Conservation (phyloP, 257 asterid genomes). For the Eucommia ulmoides region DNA sequence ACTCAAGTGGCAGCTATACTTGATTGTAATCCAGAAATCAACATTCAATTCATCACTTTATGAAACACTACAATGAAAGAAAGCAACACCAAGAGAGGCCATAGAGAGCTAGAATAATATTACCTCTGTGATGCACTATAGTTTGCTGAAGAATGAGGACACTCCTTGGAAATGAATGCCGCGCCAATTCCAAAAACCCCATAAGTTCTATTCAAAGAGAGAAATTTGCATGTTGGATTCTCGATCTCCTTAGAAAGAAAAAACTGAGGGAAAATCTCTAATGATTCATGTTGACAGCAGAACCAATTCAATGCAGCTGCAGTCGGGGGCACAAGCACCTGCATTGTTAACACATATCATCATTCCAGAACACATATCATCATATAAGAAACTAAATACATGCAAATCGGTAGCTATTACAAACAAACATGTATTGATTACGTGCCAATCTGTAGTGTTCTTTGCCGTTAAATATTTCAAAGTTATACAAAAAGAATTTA, state of each 20-base stretch:
- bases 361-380: not conserved
- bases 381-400: no score
- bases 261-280: constrained; percentile 56
- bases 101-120: no score
- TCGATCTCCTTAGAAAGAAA: constrained; percentile 66
- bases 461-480: no score
- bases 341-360: constrained; percentile 12
- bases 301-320: constrained; percentile 84
- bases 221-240: constrained; percentile 42
- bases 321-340: constrained; percentile 98
- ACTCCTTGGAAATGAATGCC: constrained; percentile 49
- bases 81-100: no score
- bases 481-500: no score
- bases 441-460: no score
- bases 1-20: no score
- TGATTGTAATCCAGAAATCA: no score
- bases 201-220: constrained; percentile 58
- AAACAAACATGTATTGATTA: no score
- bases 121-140: constrained; percentile 38
- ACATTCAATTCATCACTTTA: no score
- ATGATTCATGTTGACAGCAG: constrained; percentile 68
- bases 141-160: constrained; percentile 23
- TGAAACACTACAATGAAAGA: no score
- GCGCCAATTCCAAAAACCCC: constrained; percentile 93
- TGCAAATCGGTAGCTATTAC: no score